These are phyloP conservation scores for Tolypocladium capitatum DNA, from an alignment of 2,329 filamentous ascomycete species.

Conservation along the genomic window DNA sequence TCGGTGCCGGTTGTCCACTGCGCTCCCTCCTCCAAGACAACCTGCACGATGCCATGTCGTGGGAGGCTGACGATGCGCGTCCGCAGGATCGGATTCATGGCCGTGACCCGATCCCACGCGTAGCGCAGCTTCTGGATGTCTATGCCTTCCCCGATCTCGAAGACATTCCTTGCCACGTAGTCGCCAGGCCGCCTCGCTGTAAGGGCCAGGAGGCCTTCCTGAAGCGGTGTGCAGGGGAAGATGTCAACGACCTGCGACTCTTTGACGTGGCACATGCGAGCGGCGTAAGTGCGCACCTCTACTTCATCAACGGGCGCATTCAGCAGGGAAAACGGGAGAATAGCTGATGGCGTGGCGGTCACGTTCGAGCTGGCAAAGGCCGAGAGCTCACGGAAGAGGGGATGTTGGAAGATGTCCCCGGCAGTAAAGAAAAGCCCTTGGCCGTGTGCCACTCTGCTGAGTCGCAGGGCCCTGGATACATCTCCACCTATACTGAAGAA, in stretches of 20 bases:
- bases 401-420: constrained; percentile 5
- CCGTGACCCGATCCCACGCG: constrained; percentile 7
- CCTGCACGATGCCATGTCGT: constrained; percentile 7
- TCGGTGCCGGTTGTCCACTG: constrained; percentile 1
- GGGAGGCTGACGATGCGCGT: constrained; percentile 6
- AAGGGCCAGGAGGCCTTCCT: constrained; percentile 9
- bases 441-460: constrained; percentile 19
- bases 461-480: constrained; percentile 23
- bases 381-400: constrained; percentile 3
- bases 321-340: background rate
- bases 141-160: constrained; percentile 3
- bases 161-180: constrained; percentile 8
- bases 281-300: constrained; percentile 1
- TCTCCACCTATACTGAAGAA: constrained; percentile 20
- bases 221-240: constrained; percentile 10
- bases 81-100: constrained; percentile 5
- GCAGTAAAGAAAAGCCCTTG: constrained; percentile 7
- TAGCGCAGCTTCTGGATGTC: constrained; percentile 3
- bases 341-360: background rate
- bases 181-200: constrained; percentile 5
- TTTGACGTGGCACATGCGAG: constrained; percentile 5
- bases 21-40: constrained; percentile 2
- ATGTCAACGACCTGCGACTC: constrained; percentile 6
- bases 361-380: background rate
- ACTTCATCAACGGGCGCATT: background rate